These are phyloP conservation scores for Penicillium waksmanii DNA, from an alignment of 495 filamentous ascomycete genomes.

Conservation along the genomic window DNA sequence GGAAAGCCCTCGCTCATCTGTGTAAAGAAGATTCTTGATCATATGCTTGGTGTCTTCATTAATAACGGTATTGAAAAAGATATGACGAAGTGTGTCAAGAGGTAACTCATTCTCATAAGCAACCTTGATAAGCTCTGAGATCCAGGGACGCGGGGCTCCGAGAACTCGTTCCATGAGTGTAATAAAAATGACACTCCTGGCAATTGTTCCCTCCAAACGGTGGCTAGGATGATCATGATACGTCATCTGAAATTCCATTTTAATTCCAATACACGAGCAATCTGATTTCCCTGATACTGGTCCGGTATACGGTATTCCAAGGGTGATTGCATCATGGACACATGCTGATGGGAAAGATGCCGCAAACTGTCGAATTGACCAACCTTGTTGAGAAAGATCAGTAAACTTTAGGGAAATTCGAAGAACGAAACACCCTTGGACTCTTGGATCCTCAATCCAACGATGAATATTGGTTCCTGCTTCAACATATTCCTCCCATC, in stretches of 20 bases:
- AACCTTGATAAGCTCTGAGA: neutral
- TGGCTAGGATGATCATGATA: neutral
- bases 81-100: neutral
- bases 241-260: neutral
- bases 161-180: neutral
- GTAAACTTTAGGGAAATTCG: neutral
- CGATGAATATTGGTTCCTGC: neutral
- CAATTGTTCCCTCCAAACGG: neutral
- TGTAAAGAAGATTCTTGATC: neutral
- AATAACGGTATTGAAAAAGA: neutral
- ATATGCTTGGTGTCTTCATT: constrained; percentile 5
- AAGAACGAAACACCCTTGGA: neutral
- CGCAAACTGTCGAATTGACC: neutral
- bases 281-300: neutral
- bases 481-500: neutral
- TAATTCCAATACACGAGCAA: no score
- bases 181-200: neutral
- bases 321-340: neutral
- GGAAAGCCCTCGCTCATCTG: neutral
- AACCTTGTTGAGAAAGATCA: neutral
- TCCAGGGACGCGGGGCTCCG: neutral
- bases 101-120: constrained; percentile 1
- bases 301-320: neutral
- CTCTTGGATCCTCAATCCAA: neutral
- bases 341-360: neutral